Base-by-base conservation (phyloP, 331 rosid species). In the Malus hybrid region DNA sequence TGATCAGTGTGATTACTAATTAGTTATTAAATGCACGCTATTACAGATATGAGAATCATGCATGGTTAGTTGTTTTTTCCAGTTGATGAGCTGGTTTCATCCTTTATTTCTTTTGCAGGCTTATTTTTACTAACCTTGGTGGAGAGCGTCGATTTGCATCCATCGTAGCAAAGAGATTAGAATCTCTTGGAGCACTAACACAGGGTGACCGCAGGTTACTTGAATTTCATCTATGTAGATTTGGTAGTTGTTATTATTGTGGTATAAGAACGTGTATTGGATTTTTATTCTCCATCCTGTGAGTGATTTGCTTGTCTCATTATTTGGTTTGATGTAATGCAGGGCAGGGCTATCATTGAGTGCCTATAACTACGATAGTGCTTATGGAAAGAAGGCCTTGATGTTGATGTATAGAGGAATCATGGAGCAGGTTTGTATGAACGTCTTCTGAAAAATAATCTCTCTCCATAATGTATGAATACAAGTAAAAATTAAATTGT, bases 131-230 rank as follows among this genome's bases (percentile, higher is more conserved):
- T 65, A 88, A 88, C 85, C 99, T 95, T 76, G 99, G 97, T 46
- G 99, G 99, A 70, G 99, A 95, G 71, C 88, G 99, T 57, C 86
- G 99, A 52, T 95, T 95, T 88, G 99, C 99, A 78, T 95, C 99
- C 50, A 89, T 95, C 82, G 99, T 95, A 83, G 97, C 99, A 39
- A 95, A 92, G 88, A 90, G 99, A 92, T 85, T 95, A 78, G 93
- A 88, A 84, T 88, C 99, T 71, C 99, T 95, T 75, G 98, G 99
- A 62, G 99, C 99, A 78, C 84, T 95, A 81, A 95, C 99, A 50
- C 99, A 95, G 81, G 99, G 99, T 73, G 99, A 95, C 72, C 96
- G 99, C 83, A 92, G 99, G 99, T 83, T 83, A 75, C 89, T 82
- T 82, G 80, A 69, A 32, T 78, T 78, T 63, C 32, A 78, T 73